Evolutionary conservation across 1,284 basidiomycete species (phyloP).

Genomic region (Cryptococcus sp.): DNA sequence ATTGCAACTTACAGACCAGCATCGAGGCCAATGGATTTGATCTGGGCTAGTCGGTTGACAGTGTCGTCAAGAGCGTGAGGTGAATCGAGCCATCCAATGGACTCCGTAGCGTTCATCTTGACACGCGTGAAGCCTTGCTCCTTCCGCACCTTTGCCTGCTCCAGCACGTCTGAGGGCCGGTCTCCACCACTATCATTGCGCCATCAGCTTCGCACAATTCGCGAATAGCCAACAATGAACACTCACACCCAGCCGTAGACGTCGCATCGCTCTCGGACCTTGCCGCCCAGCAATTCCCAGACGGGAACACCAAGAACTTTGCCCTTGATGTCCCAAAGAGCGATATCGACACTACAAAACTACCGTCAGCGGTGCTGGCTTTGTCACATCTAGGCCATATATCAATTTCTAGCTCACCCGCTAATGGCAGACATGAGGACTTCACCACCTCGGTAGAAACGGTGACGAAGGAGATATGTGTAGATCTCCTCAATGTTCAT

Average conservation of each 20-base stretch:
- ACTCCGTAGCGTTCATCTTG: constrained; percentile 64
- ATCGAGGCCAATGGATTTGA: constrained; percentile 66
- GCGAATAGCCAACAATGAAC: constrained; percentile 49
- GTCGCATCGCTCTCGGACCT: constrained; percentile 56
- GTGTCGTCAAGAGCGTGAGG: constrained; percentile 61
- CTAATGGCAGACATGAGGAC: constrained; percentile 64
- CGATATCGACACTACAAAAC: constrained; percentile 19
- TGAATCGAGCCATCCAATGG: constrained; percentile 57
- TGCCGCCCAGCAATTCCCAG: constrained; percentile 72
- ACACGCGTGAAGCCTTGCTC: constrained; percentile 72
- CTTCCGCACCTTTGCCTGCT: constrained; percentile 64
- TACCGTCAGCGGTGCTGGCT: constrained; percentile 53
- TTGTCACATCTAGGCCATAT: constrained; percentile 58
- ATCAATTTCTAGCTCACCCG: constrained; percentile 48
- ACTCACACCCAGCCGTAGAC: constrained; percentile 52
- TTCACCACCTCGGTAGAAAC: constrained; percentile 71
- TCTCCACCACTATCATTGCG: constrained; percentile 64
- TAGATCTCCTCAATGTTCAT: constrained; percentile 67
- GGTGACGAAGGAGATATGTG: constrained; percentile 61
- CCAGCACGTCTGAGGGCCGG: constrained; percentile 64
- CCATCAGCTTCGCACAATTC: constrained; percentile 24
- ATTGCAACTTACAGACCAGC: constrained; percentile 54
- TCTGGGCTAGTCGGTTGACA: constrained; percentile 64
- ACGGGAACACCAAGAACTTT: constrained; percentile 73
- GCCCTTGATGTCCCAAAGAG: constrained; percentile 69